Base-by-base conservation (phyloP, 1,139 yeast genomes). In the Protomyces pachydermus region DNA sequence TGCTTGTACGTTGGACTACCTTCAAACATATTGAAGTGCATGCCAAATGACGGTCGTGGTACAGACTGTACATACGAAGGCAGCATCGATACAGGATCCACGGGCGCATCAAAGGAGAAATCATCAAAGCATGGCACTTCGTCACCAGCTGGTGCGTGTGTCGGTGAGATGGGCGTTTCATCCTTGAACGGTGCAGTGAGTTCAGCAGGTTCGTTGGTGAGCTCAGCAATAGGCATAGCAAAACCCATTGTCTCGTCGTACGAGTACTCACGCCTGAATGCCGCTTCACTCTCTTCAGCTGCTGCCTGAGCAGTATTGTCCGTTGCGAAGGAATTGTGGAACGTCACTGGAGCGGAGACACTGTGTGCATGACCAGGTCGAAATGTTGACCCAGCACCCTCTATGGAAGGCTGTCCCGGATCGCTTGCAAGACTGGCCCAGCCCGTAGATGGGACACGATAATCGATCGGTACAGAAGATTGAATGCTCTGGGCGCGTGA, bases 1-100 rank as follows among this genome's bases (percentile, higher is more conserved):
- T 67, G 69, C 60, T 67, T 67, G 64, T 67, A 67, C n/a, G 67
- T 56, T 10, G 69, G 68, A 12, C 67, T 56, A 3, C 69, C 69
- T 16, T 61, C 52, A 8, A 66, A 56, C 14, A 63, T 34, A 28
- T 55, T 58, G 28, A 54, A 65, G n/a, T 60, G 56, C 12, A 46
- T 37, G 9, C 60, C 60, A 32, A 56, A 25, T 9, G 37, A 50
- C 18, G 48, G 34, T 16, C 35, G 52, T n/a, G 42, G 32, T 5
- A n/a, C 54, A 16, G 52, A 28, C 6, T 18, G 52, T 35, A 20
- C 18, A 45, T 39, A n/a, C 3, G 32, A 39, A 25, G 53, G 53
- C 16, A 45, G 39, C 25, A 38, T 37, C 6, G 25, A 42, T 4
- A n/a, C 25, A 9, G 54, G 54, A 5, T 39, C 20, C 34, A 32